Percentiles rank a stretch among this genome's conserved stretches.
These are phyloP conservation scores for Toxoplasma gondii DNA, from an alignment of 169 alveolate genomes.

Conservation along the genomic window DNA sequence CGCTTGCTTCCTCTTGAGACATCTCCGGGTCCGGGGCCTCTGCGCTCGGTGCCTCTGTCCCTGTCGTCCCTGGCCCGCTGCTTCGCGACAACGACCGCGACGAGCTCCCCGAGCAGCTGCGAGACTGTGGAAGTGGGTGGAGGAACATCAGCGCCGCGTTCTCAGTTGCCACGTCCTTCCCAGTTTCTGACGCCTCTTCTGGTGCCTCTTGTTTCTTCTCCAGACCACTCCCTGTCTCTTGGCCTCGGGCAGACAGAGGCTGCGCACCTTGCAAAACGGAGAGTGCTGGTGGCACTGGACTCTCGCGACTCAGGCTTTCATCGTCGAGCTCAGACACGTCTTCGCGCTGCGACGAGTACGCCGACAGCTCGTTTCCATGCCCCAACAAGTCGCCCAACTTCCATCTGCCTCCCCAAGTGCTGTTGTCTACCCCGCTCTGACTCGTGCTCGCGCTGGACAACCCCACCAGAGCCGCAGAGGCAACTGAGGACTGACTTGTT, in stretches of 20 bases:
- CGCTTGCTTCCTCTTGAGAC: neutral
- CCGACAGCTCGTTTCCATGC: too few species aligned
- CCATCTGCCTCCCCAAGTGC: too few species aligned
- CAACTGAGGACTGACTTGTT: too few species aligned
- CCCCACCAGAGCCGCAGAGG: too few species aligned
- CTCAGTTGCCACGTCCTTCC: neutral
- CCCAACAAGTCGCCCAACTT: too few species aligned
- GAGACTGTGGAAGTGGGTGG: neutral
- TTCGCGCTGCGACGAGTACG: too few species aligned
- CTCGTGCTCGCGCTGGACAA: too few species aligned
- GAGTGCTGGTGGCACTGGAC: neutral
- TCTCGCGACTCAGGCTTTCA: too few species aligned
- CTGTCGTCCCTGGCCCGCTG: too few species aligned
- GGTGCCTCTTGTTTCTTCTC: neutral
- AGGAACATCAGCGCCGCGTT: neutral
- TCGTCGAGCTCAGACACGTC: too few species aligned
- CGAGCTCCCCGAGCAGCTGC: neutral
- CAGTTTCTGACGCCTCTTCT: neutral
- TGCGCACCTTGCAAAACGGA: neutral
- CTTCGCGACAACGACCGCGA: neutral
- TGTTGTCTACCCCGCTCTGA: too few species aligned
- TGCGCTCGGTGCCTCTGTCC: too few species aligned
- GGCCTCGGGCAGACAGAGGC: neutral
- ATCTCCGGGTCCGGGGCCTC: neutral
- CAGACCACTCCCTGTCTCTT: neutral